Evolutionary conservation across 441 rosid genomes (phyloP).

Genomic region (Pelargonium myrrhifolium): DNA sequence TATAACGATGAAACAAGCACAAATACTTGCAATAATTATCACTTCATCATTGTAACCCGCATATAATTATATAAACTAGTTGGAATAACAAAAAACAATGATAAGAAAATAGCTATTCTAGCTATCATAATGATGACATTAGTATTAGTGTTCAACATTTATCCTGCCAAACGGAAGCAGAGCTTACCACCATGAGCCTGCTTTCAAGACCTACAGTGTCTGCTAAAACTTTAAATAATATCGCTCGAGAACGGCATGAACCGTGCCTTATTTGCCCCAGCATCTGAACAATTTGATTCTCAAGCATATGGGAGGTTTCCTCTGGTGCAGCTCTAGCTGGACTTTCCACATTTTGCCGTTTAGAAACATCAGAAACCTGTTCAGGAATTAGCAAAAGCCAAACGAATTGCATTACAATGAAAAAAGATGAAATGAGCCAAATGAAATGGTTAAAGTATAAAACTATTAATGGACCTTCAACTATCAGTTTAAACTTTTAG

Average conservation of each 20-base stretch:
- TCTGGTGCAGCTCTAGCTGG: constrained; percentile 79
- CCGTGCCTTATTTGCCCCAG: constrained; percentile 94
- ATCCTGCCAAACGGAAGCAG: constrained; percentile 13
- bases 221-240: constrained; percentile 88
- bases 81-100: not conserved
- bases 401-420: constrained; percentile 12
- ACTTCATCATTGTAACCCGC: not conserved
- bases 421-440: constrained; percentile 2
- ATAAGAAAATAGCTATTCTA: not conserved
- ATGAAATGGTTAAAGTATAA: constrained; percentile 11
- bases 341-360: constrained; percentile 68
- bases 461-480: too few relatives aligned
- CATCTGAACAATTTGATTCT: constrained; percentile 69
- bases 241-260: constrained; percentile 92
- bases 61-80: not conserved
- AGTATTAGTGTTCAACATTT: not conserved
- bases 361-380: constrained; percentile 91
- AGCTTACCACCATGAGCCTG: constrained; percentile 88
- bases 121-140: not conserved
- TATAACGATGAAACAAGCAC: constrained; percentile 1
- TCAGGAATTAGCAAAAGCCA: constrained; percentile 16
- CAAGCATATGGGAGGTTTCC: constrained; percentile 63
- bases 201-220: constrained; percentile 95
- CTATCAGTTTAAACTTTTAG: too few relatives aligned
- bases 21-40: not conserved